Base-by-base conservation (phyloP, 2,329 filamentous ascomycete genomes). In the Nothophaeocryptopus gaeumannii region DNA sequence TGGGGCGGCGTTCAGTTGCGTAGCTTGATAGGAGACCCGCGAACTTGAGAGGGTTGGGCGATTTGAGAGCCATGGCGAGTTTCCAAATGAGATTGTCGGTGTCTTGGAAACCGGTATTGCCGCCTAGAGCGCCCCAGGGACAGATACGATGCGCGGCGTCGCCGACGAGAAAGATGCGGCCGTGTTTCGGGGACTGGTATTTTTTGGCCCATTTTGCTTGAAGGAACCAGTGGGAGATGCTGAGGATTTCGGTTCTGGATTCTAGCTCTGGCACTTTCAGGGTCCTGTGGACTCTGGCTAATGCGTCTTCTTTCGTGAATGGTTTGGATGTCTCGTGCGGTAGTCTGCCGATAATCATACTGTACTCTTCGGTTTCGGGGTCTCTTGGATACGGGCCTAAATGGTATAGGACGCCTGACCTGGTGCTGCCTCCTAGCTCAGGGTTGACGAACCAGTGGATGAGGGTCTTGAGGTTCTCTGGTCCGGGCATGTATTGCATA, bases 61-160 rank as follows among this genome's bases (percentile, higher is more conserved):
- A 26, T 26, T 41, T 41, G 7, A 30, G 39, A 10, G 39, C 39
- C 11, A 41, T 16, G 30, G 16, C 30, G 11, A 41, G 20, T 30
- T 41, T 41, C 39, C 39, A 41, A 12, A 41, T 41, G 11, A 41
- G 20, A n/a, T 41, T 41, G 11, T 41, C 16, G 12, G 39, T 26
- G 14, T 41, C 39, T 31, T 41, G 39, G 11, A 41, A n/a, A 3
- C 15, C 39, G 15, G 39, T 29, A 12, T 41, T 41, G 16, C 26
- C 30, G 14, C 39, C 39, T n/a, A 31, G 39, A 15, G 39, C 39
- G n/a, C 20, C 20, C 39, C 39, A 41, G 9, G 39, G 39, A 10
- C 16, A 26, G 5, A 31, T 41, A 10, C 39, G 39, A 41, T 41
- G 39, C 3, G 39, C 39, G 15, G 16, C 30, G 20, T 41, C 39